These are phyloP conservation scores for Phytophthora sp. DNA, from an alignment of 352 stramenopile genomes.

Conservation along the genomic window DNA sequence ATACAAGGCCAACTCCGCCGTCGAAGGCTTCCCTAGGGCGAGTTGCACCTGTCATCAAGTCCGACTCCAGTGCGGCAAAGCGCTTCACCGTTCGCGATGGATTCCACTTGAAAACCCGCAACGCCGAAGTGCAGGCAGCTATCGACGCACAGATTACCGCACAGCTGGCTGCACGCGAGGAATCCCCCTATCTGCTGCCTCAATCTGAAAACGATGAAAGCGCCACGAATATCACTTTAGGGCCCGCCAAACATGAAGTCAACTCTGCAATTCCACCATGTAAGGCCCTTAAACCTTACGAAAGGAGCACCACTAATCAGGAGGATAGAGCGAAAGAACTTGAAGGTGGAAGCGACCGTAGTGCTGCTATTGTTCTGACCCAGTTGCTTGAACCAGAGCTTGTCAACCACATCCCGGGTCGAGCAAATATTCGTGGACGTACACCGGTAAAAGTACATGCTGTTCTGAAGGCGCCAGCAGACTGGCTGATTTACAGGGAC, in stretches of 20 bases:
- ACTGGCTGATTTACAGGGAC: slow-evolving; percentile 72
- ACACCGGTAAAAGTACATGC: slow-evolving; percentile 11
- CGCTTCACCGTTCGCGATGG: slow-evolving; percentile 71
- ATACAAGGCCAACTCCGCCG: neutral
- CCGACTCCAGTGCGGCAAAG: slow-evolving; percentile 25
- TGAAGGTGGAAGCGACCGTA: neutral
- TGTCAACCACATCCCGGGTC: neutral
- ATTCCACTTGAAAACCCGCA: slow-evolving; percentile 70
- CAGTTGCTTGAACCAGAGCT: slow-evolving; percentile 22
- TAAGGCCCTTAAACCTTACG: neutral
- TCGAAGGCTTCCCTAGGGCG: neutral
- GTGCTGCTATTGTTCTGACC: slow-evolving; percentile 4
- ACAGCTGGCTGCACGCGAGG: slow-evolving; percentile 16
- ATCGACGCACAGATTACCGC: slow-evolving; percentile 51
- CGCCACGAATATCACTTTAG: neutral
- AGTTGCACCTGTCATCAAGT: neutral
- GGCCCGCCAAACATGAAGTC: slow-evolving; percentile 17
- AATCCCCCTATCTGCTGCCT: neutral
- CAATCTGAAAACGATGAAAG: slow-evolving; percentile 1
- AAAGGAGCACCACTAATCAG: slow-evolving; percentile 11
- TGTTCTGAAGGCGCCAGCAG: slow-evolving; percentile 40
- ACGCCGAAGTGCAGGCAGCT: slow-evolving; percentile 47
- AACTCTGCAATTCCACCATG: neutral
- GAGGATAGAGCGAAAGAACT: slow-evolving; percentile 2
- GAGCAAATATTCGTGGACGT: slow-evolving; percentile 1